Evolutionary conservation across 1,284 basidiomycete species (phyloP).

Genomic region (Testicularia cyperi): DNA sequence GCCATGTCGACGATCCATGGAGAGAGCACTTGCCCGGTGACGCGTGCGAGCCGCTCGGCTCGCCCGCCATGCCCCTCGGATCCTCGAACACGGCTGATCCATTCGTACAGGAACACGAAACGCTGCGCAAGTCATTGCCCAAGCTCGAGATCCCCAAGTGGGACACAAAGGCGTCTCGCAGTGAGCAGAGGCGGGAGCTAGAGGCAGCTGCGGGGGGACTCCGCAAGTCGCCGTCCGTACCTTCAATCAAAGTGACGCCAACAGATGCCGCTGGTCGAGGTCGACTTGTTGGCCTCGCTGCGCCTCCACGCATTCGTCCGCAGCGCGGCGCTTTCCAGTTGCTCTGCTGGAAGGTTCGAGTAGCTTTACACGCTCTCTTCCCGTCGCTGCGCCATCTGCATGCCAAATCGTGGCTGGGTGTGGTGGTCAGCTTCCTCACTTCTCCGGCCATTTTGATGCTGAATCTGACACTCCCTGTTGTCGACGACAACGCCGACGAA

Average conservation of each 20-base stretch:
- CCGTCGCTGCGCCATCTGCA: slow-evolving; percentile 79
- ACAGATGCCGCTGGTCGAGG: not conserved
- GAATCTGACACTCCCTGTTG: slow-evolving; percentile 87
- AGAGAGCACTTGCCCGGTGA: slow-evolving; percentile 38
- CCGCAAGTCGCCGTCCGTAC: slow-evolving; percentile 13
- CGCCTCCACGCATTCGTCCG: slow-evolving; percentile 12
- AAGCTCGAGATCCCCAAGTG: slow-evolving; percentile 31
- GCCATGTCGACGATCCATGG: slow-evolving; percentile 45
- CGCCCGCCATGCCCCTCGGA: slow-evolving; percentile 28
- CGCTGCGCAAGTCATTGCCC: slow-evolving; percentile 16
- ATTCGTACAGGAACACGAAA: slow-evolving; percentile 5
- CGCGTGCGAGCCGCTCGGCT: slow-evolving; percentile 34
- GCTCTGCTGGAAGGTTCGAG: slow-evolving; percentile 18
- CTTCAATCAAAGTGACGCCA: slow-evolving; percentile 37
- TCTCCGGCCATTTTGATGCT: slow-evolving; percentile 81
- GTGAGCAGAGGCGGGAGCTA: slow-evolving; percentile 5
- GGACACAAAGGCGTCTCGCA: slow-evolving; percentile 22
- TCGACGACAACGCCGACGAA: slow-evolving; percentile 65
- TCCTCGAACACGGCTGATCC: slow-evolving; percentile 1
- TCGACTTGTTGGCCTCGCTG: not conserved
- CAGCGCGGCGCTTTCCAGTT: slow-evolving; percentile 10
- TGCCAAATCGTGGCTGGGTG: slow-evolving; percentile 72
- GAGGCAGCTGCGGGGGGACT: too few relatives aligned
- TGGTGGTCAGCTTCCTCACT: slow-evolving; percentile 76
- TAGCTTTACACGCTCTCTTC: slow-evolving; percentile 67